phyloP scores from a whole-genome alignment of 805 yeast species.

The Sugiyamaella floridensis region DNA sequence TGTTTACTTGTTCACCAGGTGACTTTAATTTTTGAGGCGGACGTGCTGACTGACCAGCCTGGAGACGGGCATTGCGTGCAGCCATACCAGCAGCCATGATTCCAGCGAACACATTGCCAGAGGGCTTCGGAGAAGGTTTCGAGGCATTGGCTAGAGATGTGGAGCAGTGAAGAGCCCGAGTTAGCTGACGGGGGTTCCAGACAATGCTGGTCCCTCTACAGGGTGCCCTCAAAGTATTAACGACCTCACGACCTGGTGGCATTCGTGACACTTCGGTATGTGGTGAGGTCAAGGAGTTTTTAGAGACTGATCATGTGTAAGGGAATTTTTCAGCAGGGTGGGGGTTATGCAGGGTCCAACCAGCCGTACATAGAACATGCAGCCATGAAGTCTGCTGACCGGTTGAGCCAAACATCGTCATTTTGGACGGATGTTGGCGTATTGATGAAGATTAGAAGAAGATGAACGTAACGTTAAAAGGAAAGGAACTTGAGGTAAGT shows the following conservation, averaged over 20 bases:
- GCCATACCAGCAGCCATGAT: slow-evolving; percentile 16
- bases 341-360: not conserved
- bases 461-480: too few relatives aligned
- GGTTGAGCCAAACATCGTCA: not conserved
- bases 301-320: not conserved
- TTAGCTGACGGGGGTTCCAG: not conserved
- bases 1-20: too few relatives aligned
- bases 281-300: not conserved
- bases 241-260: not conserved
- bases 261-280: not conserved
- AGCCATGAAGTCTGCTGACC: not conserved
- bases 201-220: not conserved
- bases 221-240: not conserved
- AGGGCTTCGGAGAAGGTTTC: not conserved
- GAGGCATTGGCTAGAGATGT: not conserved
- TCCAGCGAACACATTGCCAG: slow-evolving; percentile 7
- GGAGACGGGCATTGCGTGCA: slow-evolving; percentile 3
- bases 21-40: not conserved
- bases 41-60: not conserved
- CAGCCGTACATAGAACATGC: not conserved
- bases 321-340: not conserved
- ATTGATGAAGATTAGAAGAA: too few relatives aligned
- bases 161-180: not conserved
- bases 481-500: too few relatives aligned
- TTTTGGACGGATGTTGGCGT: not conserved